phyloP scores from a whole-genome alignment of 306 rosid species.

The Prunus armeniaca region DNA sequence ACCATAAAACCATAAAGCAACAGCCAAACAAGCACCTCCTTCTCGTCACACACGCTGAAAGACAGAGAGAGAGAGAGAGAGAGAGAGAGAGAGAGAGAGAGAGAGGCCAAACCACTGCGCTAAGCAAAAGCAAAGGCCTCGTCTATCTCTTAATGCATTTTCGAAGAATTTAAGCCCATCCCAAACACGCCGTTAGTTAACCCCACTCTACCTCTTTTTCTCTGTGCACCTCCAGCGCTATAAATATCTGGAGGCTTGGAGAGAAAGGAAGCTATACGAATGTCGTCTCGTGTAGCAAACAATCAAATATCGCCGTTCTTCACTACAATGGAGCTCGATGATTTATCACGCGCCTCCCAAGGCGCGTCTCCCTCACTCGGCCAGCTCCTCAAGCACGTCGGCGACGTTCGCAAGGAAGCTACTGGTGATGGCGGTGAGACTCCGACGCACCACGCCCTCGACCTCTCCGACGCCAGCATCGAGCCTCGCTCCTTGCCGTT shows the following conservation, averaged over 20 bases:
- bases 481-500: conserved; percentile 65
- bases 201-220: neutral
- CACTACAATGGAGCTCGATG: conserved; percentile 36
- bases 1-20: neutral
- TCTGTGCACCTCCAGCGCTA: neutral
- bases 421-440: conserved; percentile 71
- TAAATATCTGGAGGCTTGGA: neutral
- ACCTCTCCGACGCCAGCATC: conserved; percentile 27
- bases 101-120: neutral
- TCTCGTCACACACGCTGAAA: no score
- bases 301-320: conserved; percentile 32
- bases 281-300: conserved; percentile 47
- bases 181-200: neutral
- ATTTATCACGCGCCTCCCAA: conserved; percentile 25
- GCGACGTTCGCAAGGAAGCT: conserved; percentile 60
- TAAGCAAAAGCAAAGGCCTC: no score
- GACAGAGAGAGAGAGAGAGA: neutral
- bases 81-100: neutral
- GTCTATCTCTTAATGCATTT: neutral
- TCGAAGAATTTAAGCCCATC: neutral
- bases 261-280: neutral
- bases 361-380: conserved; percentile 57
- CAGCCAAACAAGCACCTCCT: neutral
- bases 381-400: conserved; percentile 70
- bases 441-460: conserved; percentile 60